Evolutionary conservation across 768 basidiomycete species (phyloP).

Genomic region (Lactarius akahatsu): DNA sequence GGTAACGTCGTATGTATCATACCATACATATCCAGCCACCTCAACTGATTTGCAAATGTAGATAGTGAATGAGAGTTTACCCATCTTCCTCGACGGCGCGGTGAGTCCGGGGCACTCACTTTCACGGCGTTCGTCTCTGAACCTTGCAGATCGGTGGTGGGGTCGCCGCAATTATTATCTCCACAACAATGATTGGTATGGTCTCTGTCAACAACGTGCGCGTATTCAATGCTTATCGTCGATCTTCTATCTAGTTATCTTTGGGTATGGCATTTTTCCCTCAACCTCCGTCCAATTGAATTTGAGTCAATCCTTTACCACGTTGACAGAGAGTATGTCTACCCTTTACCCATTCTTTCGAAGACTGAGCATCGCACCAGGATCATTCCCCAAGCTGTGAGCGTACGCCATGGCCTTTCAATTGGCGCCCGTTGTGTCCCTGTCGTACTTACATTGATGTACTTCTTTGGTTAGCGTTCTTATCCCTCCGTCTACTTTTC

Average conservation of each 20-base stretch:
- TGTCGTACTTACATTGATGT: slow-evolving; percentile 52
- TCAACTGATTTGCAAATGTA: slow-evolving; percentile 32
- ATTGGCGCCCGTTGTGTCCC: slow-evolving; percentile 56
- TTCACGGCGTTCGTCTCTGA: background rate
- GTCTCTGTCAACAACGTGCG: background rate
- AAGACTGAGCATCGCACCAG: slow-evolving; percentile 34
- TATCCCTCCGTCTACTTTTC: slow-evolving; percentile 5
- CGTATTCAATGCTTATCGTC: slow-evolving; percentile 4
- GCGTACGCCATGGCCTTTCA: slow-evolving; percentile 58
- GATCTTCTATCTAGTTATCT: slow-evolving; percentile 55
- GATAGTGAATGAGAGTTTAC: slow-evolving; percentile 82
- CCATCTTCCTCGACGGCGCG: slow-evolving; percentile 78
- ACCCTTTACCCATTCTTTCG: background rate
- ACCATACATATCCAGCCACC: background rate
- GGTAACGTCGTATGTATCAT: slow-evolving; percentile 72
- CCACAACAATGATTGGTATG: slow-evolving; percentile 70
- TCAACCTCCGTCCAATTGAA: background rate
- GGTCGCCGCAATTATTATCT: slow-evolving; percentile 72
- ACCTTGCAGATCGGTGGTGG: slow-evolving; percentile 57
- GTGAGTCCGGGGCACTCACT: slow-evolving; percentile 33
- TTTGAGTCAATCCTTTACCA: background rate
- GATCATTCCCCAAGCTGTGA: slow-evolving; percentile 71
- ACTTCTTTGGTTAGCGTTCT: slow-evolving; percentile 42
- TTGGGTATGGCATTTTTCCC: slow-evolving; percentile 55
- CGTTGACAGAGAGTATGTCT: slow-evolving; percentile 16